Evolutionary conservation across 345 rosid species (phyloP), one percentile per base, ranked within the genome.

Genomic region (Syzygium aqueum): DNA sequence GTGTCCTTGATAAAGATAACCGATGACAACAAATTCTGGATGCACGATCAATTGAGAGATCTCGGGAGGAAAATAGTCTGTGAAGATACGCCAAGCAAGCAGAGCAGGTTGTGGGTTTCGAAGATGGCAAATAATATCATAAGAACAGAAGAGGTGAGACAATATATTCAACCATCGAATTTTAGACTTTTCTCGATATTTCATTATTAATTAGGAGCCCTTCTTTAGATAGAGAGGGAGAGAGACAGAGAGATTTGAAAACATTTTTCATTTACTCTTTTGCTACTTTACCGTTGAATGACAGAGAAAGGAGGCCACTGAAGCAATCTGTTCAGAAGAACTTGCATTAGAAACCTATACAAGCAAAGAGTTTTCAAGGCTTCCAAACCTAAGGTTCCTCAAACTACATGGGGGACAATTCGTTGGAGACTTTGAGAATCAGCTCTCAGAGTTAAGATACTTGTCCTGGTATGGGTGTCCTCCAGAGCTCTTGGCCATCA

Each of bases 331-430:
- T 11, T 54, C 22, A 19, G 8, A n/a, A n/a, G n/a, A n/a, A n/a
- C n/a, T n/a, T n/a, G n/a, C n/a, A n/a, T n/a, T n/a, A n/a, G n/a
- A 22, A 0, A 8, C 22, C 23, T 54, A 56, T 56, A 56, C 12
- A 0, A 56, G 61, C 61, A 2, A 56, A 56, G 61, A 56, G 12
- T 56, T 56, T 56, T 56, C 61, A 56, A 56, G n/a, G 13, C n/a
- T 56, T 23, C 61, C 61, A 56, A 56, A 56, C 12, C 3, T 56
- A 56, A 56, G 61, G 1, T 23, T 56, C 61, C 61, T 56, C 6
- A 0, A 0, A 1, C 10, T 56, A 56, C 0, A 0, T 1, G 0
- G 1, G 1, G 13, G n/a, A 9, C 1, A 23, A 1, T 56, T 56
- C 1, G 3, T 8, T 3, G 61, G 61, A 56, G n/a, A 56, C 61